phyloP scores from a whole-genome alignment of 495 filamentous ascomycete genomes.

The Neurospora sp. region DNA sequence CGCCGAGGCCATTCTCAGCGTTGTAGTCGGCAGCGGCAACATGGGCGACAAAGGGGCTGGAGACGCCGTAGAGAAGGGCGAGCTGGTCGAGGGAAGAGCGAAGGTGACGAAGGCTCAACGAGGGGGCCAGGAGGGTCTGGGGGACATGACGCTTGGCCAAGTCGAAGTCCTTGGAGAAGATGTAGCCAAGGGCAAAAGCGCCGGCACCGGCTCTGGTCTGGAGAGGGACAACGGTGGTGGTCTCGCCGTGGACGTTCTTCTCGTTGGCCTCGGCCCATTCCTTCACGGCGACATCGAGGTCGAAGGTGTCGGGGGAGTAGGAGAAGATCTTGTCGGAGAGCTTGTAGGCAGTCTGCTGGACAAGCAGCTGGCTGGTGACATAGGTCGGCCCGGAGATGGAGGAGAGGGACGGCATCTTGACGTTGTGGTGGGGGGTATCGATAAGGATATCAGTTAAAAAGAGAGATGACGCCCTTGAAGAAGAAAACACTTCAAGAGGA shows the following conservation, averaged over 20 bases:
- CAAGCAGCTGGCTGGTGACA: constrained; percentile 77
- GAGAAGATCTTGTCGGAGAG: constrained; percentile 94
- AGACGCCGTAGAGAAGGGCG: constrained; percentile 74
- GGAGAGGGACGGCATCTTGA: constrained; percentile 33
- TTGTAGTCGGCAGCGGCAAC: constrained; percentile 90
- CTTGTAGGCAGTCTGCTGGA: constrained; percentile 90
- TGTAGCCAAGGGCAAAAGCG: constrained; percentile 86
- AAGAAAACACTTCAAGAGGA: constrained; percentile 14
- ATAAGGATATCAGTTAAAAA: not conserved
- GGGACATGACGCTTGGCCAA: constrained; percentile 82
- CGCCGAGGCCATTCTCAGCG: constrained; percentile 56
- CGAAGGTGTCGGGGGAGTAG: constrained; percentile 88
- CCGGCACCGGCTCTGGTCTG: constrained; percentile 86
- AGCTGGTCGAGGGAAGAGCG: constrained; percentile 83
- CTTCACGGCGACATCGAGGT: constrained; percentile 72
- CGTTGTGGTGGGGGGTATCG: constrained; percentile 14
- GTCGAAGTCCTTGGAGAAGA: constrained; percentile 94
- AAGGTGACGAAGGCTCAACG: constrained; percentile 69
- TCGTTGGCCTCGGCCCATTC: constrained; percentile 58
- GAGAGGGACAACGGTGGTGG: constrained; percentile 65
- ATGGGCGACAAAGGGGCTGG: constrained; percentile 86
- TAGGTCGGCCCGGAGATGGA: constrained; percentile 84
- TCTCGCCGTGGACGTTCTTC: constrained; percentile 70
- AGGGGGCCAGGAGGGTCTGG: constrained; percentile 79
- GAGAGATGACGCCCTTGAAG: not conserved